Evolutionary conservation across 257 asterid species (phyloP), one percentile per base, ranked within the genome.

Genomic region (Eucommia ulmoides): DNA sequence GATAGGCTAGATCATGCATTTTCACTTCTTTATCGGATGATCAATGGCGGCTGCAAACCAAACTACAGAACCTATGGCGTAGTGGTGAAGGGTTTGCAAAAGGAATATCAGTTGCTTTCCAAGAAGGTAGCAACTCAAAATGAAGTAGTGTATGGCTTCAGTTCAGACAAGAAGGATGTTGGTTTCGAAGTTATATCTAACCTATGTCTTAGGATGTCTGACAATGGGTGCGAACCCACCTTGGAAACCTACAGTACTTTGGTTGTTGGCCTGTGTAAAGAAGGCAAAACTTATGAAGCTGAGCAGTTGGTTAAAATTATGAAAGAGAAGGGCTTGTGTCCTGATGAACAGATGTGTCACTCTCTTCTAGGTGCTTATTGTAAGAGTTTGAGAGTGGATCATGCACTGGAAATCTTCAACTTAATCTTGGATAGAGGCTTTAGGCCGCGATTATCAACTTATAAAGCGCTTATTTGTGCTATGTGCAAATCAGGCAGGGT

Each of bases 11-110:
- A 71, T 56, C 76, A 57, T 67, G 96, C 94, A 19, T 78, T 88
- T 65, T 71, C 60, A 19, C 72, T 77, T 62, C 83, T 84, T 71
- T 65, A 29, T 46, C 67, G 59, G 59, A 84, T 84, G 96, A 59
- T 82, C 51, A 49, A 53, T 64, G 56, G 74, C 3, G 93, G 89
- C 24, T 65, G 84, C 73, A 58, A 65, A 69, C 96, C 97, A 19
- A 88, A 84, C 64, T 85, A 76, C 62, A 58, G 87, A 26, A 88
- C 96, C 44, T 84, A 62, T 47, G 24, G 41, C 22, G 82, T 67
- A 20, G 62, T 89, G 84, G 72, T 82, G 66, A 82, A 62, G 67
- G 95, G 97, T 45, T 60, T 84, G 56, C 89, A 76, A 50, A 70
- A 56, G 65, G 86, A 75, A 54, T 26, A 46, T 64, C 69, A 55